Base-by-base conservation (phyloP, 805 yeast species). In the Wickerhamiella kurtzmanii region DNA sequence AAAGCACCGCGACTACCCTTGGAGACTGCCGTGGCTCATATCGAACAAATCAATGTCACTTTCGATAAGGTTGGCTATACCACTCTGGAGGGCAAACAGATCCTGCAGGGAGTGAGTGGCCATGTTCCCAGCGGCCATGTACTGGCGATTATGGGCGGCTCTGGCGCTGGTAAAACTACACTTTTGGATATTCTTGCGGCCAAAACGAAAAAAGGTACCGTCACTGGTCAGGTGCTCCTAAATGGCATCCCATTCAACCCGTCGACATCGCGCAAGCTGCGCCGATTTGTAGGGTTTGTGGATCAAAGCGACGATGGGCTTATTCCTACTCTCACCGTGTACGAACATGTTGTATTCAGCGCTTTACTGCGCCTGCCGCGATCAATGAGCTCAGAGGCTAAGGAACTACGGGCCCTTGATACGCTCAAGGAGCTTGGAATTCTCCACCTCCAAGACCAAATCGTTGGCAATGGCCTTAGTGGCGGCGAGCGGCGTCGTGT, bases 81-180 rank as follows among this genome's bases (percentile, higher is more conserved):
- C 1, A 71, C 78, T 0, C 74, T 76, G 9, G 68, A 68, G 0
- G 72, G 67, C 20, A 60, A 60, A 45, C 65, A 64, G 16, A 78
- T 92, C 3, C 70, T 92, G 49, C 70, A 73, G 11, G 69, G 73
- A 22, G 72, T 85, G 0, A 77, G 75, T 54, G 98, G 98, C 8
- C 55, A 77, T 13, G 95, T 80, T 2, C 76, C 76, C 44, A 95
- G 96, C 2, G 82, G 96, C 36, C 87, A 87, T 60, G 82, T 94
- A 51, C 63, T 87, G 60, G 97, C 98, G 0, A 86, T 92, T 38
- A 85, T 92, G 95, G 98, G 98, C 40, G 96, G 96, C 1, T 88
- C 96, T 0, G 98, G 98, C 44, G 97, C 98, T 13, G 98, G 98
- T 45, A 92, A 92, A 61, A 89, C 98, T 0, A 89, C 98, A 0